These are phyloP conservation scores for Eimeria sp. DNA, from an alignment of 169 alveolate species.

Conservation along the genomic window DNA sequence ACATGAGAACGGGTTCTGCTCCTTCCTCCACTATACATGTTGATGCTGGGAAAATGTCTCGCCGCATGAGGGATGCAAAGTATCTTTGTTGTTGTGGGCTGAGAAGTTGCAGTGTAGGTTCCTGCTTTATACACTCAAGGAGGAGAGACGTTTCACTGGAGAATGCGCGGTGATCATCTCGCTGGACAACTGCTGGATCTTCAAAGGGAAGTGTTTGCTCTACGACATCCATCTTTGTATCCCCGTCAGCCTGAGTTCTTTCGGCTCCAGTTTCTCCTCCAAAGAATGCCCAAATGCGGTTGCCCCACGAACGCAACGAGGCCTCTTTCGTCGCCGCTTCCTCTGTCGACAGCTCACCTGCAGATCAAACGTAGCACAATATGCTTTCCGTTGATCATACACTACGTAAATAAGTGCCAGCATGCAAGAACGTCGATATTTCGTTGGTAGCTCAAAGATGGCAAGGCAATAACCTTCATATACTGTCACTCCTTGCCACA, in stretches of 20 bases:
- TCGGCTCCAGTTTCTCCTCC: conserved; percentile 62
- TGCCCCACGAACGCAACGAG: conserved; percentile 64
- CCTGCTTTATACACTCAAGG: conserved; percentile 43
- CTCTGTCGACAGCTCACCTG: conserved; percentile 82
- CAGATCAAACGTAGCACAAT: not conserved
- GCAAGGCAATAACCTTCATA: not conserved
- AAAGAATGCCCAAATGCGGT: conserved; percentile 66
- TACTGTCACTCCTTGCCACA: not conserved
- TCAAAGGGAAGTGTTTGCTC: conserved; percentile 76
- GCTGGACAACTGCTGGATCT: conserved; percentile 81
- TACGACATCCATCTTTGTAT: conserved; percentile 25
- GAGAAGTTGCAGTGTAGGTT: conserved; percentile 53
- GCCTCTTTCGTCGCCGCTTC: conserved; percentile 79
- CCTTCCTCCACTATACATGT: conserved; percentile 64
- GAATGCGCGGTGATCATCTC: conserved; percentile 82
- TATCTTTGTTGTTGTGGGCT: conserved; percentile 68
- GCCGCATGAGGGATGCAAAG: conserved; percentile 81
- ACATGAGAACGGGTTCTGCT: conserved; percentile 72
- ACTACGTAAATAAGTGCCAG: not conserved
- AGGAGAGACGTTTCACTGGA: conserved; percentile 74
- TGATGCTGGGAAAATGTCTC: conserved; percentile 48
- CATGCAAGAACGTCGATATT: not conserved
- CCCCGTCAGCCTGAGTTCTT: conserved; percentile 25
- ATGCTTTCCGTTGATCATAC: not conserved
- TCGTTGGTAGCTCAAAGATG: not conserved